Percentiles rank a stretch among this genome's conserved stretches.
Conservation (phyloP, 306 rosid genomes). For the Dryas alaskensis region DNA sequence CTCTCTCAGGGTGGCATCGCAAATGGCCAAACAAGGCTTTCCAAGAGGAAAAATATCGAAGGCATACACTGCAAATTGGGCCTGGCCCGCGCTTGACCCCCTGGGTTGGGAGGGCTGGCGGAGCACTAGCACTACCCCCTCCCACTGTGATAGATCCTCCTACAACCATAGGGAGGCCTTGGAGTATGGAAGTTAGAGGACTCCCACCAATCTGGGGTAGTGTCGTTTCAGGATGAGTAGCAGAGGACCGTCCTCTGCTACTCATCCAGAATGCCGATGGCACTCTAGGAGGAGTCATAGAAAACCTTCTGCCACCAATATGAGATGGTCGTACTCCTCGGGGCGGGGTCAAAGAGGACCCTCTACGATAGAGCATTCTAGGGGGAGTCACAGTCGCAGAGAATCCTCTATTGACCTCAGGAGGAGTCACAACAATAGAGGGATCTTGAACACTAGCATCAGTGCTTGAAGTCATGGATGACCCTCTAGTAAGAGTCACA, state of each 20-base stretch:
- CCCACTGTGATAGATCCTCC: too few species aligned
- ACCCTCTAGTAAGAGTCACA: neutral
- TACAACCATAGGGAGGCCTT: too few species aligned
- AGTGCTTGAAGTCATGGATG: neutral
- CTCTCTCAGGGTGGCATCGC: constrained; percentile 32
- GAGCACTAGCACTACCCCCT: too few species aligned
- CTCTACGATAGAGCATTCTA: too few species aligned
- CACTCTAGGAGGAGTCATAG: neutral
- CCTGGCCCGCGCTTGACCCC: neutral
- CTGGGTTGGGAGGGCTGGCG: neutral
- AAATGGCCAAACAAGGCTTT: constrained; percentile 37
- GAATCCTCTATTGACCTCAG: neutral
- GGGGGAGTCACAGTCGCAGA: too few species aligned
- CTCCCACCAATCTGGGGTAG: neutral
- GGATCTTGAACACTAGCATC: too few species aligned
- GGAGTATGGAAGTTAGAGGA: too few species aligned
- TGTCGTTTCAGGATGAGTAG: too few species aligned
- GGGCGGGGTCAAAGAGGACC: neutral
- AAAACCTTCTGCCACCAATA: neutral
- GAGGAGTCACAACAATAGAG: neutral
- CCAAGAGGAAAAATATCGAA: constrained; percentile 17
- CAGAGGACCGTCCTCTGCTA: neutral
- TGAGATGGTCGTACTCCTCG: too few species aligned
- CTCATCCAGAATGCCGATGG: neutral
- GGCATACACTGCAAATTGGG: constrained; percentile 9